These are phyloP conservation scores for Pseudonitzschia multistriata DNA, from an alignment of 108 stramenopile species.

Conservation along the genomic window DNA sequence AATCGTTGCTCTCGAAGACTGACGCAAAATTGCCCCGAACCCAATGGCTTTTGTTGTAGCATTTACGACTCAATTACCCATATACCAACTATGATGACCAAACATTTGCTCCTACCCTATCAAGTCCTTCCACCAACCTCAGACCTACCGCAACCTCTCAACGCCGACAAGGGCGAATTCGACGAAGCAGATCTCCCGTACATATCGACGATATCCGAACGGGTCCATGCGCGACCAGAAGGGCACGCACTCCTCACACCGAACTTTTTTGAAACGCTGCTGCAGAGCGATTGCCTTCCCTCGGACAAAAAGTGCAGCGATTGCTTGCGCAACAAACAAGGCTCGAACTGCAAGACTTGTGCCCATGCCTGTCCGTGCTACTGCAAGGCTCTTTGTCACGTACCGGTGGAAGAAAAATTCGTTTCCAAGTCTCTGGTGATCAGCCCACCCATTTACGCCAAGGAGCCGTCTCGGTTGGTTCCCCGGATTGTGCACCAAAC, in stretches of 20 bases:
- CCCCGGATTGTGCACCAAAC: conserved; percentile 84
- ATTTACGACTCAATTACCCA: conserved; percentile 48
- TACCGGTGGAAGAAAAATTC: conserved; percentile 55
- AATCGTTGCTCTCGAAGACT: conserved; percentile 17
- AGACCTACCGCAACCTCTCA: conserved; percentile 52
- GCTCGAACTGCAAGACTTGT: conserved; percentile 55
- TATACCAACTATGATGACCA: conserved; percentile 49
- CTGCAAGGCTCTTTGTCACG: conserved; percentile 66
- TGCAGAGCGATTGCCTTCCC: conserved; percentile 47
- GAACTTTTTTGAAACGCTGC: conserved; percentile 49
- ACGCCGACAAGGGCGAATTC: conserved; percentile 29
- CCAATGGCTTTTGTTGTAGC: conserved; percentile 71
- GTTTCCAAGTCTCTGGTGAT: conserved; percentile 56
- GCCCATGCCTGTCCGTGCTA: conserved; percentile 55
- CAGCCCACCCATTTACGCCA: conserved; percentile 52
- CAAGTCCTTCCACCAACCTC: conserved; percentile 52
- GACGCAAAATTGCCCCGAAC: conserved; percentile 47
- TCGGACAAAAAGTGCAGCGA: conserved; percentile 49
- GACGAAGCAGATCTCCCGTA: conserved; percentile 56
- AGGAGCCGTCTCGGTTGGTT: conserved; percentile 62
- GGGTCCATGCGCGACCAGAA: conserved; percentile 39
- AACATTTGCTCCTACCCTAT: conserved; percentile 61
- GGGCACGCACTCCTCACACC: conserved; percentile 33
- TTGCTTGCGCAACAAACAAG: conserved; percentile 67
- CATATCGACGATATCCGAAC: conserved; percentile 64